Base-by-base conservation (phyloP, 768 basidiomycete genomes). In the Psilocybe subaeruginosa region DNA sequence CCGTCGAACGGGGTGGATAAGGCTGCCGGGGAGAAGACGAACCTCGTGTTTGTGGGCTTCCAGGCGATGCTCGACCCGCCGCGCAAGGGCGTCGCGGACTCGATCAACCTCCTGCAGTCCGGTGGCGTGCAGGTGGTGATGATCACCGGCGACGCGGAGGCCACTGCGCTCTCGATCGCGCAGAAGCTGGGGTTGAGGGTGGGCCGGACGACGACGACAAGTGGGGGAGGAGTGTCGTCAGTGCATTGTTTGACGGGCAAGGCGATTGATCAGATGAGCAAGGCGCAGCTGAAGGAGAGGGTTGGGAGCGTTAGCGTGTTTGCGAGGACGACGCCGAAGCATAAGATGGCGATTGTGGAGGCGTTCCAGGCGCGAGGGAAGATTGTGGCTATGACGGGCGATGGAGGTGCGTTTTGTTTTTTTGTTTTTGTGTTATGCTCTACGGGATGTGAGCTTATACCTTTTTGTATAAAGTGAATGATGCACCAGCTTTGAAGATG, bases 301-400 rank as follows among this genome's bases (percentile, higher is more conserved):
- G 91, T 97, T 19, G 93, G 88, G 4, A 81, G 76, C 23, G 86
- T 97, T 27, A 91, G 86, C 57, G 94, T 99, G 53, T 98, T 97
- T 78, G 97, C 96, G 64, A 80, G 97, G 69, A 97, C 95, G 74
- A 97, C 96, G 54, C 96, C 96, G 61, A 86, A 91, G 73, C 97
- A 98, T 74, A 99, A 99, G 80, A 96, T 99, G 94, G 88, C 91
- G 56, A 98, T 99, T 68, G 89, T 99, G 31, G 90, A 93, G 73
- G 96, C 96, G 35, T 95, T 93, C 76, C 96, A 97, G 78, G 76
- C 88, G 61, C 80, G 93, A 50, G 96, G 97, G 0, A 89, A 85
- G 8, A 89, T 98, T 4, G 95, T 98, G 1, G 96, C 94, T 2
- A 98, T 99, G 97, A 97, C 97, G 1, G 96, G 96, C 29, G 96